These are phyloP conservation scores for Capsicum chinense DNA, from an alignment of 257 asterid genomes.

Conservation along the genomic window DNA sequence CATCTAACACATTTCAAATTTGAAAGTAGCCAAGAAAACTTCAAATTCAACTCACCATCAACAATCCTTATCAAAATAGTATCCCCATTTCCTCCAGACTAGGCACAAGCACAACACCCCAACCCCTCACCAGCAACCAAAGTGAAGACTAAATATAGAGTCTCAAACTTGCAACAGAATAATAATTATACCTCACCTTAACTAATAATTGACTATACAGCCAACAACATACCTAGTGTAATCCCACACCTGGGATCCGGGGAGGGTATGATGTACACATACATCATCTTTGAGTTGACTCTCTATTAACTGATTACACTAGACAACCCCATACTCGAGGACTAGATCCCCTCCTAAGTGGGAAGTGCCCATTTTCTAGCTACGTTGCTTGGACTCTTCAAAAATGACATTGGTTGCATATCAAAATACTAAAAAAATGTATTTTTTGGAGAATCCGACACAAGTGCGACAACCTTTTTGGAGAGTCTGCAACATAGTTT, in stretches of 20 bases:
- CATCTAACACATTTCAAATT: background rate
- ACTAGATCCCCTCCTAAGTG: too few relatives aligned
- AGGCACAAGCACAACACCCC: background rate
- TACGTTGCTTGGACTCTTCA: too few relatives aligned
- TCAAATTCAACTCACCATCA: slow-evolving; percentile 11
- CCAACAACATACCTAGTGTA: background rate
- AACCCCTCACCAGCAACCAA: background rate
- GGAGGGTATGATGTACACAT: background rate
- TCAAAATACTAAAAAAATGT: too few relatives aligned
- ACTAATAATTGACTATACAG: background rate
- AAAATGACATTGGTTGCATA: too few relatives aligned
- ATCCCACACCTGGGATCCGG: background rate
- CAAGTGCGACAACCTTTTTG: too few relatives aligned
- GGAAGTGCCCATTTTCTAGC: too few relatives aligned
- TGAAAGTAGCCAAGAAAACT: background rate
- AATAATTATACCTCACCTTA: background rate
- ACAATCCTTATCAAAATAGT: background rate
- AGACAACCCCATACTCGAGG: too few relatives aligned
- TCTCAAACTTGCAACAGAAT: background rate
- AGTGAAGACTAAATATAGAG: background rate
- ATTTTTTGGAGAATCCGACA: too few relatives aligned
- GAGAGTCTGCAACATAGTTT: too few relatives aligned
- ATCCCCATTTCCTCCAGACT: background rate
- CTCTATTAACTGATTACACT: background rate
- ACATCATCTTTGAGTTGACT: background rate